phyloP scores from a whole-genome alignment of 257 asterid species.

The Nicotiana attenuata region DNA sequence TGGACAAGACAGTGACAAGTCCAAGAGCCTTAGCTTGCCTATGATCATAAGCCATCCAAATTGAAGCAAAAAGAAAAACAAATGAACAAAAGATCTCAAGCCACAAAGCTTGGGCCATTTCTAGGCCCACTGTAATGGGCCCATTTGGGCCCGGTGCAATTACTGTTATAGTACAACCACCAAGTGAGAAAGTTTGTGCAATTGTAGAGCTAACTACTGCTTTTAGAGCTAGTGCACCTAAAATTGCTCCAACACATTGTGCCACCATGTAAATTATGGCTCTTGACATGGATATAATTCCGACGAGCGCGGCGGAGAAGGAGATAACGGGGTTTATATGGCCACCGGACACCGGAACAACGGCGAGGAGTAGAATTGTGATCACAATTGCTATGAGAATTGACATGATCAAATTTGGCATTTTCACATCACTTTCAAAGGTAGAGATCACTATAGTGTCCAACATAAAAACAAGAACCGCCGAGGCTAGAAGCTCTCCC shows the following conservation, averaged over 20 bases:
- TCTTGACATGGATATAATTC: conserved; percentile 57
- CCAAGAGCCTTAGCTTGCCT: conserved; percentile 59
- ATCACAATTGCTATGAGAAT: conserved; percentile 41
- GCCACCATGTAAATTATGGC: conserved; percentile 54
- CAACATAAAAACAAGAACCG: conserved; percentile 59
- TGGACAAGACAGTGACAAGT: conserved; percentile 25
- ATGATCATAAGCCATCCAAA: conserved; percentile 77
- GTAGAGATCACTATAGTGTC: conserved; percentile 73
- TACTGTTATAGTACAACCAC: conserved; percentile 63
- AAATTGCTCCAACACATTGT: conserved; percentile 46
- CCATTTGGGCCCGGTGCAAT: conserved; percentile 51
- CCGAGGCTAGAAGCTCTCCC: conserved; percentile 66
- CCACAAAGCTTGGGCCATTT: conserved; percentile 56
- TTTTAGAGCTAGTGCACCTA: conserved; percentile 70
- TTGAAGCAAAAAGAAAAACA: conserved; percentile 54
- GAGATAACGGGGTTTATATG: conserved; percentile 69
- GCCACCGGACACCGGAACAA: conserved; percentile 74
- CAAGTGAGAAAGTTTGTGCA: conserved; percentile 42
- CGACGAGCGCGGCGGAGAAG: conserved; percentile 70
- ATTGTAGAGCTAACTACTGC: conserved; percentile 44
- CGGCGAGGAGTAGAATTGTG: conserved; percentile 54
- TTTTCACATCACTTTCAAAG: conserved; percentile 33
- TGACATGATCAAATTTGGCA: conserved; percentile 53
- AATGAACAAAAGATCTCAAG: conserved; percentile 59
- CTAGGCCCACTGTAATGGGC: conserved; percentile 40